These are phyloP conservation scores for Dictyostelium firmibasis DNA, from an alignment of 78 protist genomes.

Conservation along the genomic window DNA sequence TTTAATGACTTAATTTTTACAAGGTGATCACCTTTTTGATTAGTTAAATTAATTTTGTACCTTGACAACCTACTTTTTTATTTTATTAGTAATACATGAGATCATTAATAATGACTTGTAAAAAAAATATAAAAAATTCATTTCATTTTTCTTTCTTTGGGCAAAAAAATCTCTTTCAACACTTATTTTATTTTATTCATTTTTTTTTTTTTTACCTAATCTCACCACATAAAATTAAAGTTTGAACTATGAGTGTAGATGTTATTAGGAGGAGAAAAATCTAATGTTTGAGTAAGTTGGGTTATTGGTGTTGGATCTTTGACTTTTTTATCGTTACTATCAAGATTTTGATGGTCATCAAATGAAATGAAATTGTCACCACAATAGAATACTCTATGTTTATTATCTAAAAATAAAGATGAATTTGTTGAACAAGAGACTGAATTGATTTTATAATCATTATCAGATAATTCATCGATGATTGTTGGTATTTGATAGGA, in stretches of 20 bases:
- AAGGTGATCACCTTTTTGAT: too few relatives aligned
- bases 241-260: neutral
- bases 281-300: neutral
- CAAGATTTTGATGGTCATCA: neutral
- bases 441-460: neutral
- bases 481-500: neutral
- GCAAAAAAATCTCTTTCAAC: too few relatives aligned
- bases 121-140: too few relatives aligned
- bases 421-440: neutral
- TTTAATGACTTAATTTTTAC: too few relatives aligned
- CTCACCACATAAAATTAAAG: neutral
- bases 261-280: neutral
- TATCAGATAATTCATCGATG: neutral
- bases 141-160: too few relatives aligned
- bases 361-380: neutral
- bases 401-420: neutral
- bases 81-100: too few relatives aligned
- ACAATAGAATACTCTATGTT: conserved; percentile 5
- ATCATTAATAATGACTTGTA: too few relatives aligned
- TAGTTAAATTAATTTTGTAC: too few relatives aligned
- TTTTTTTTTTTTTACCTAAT: neutral
- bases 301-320: neutral
- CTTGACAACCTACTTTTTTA: too few relatives aligned
- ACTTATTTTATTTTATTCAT: too few relatives aligned
- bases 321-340: neutral